Percentiles rank a stretch among this genome's conserved stretches.
phyloP scores from a whole-genome alignment of 2,329 filamentous ascomycete genomes.

The Ophiostoma angusticollis region DNA sequence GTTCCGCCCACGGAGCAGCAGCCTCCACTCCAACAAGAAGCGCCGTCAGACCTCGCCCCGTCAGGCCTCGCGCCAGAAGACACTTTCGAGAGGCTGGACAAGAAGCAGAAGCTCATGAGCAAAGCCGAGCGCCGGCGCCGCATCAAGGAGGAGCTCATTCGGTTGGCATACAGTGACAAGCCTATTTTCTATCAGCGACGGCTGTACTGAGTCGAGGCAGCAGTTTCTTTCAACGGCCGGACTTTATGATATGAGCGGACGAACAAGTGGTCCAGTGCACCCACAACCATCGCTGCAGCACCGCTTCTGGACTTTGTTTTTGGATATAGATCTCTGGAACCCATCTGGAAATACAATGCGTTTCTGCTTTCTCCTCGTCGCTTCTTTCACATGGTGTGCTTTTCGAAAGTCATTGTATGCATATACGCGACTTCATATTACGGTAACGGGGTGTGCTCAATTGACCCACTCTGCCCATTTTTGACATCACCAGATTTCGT shows the following conservation, averaged over 20 bases:
- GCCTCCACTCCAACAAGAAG: no score
- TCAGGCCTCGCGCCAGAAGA: background rate
- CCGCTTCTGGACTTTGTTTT: background rate
- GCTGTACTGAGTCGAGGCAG: slow-evolving; percentile 28
- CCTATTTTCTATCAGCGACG: slow-evolving; percentile 42
- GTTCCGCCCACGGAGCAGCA: no score
- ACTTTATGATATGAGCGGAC: no score
- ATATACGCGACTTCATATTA: background rate
- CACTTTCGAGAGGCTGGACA: slow-evolving; percentile 1
- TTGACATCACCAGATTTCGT: slow-evolving; percentile 5
- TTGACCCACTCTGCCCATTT: slow-evolving; percentile 5
- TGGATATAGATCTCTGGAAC: background rate
- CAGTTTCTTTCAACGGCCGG: background rate
- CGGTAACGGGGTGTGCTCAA: background rate
- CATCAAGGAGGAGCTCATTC: slow-evolving; percentile 22
- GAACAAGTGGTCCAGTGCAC: no score
- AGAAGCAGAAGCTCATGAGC: slow-evolving; percentile 31
- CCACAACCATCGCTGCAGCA: no score
- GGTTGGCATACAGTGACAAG: slow-evolving; percentile 12
- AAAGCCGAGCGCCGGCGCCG: slow-evolving; percentile 40
- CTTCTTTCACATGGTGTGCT: background rate
- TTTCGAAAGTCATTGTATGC: background rate
- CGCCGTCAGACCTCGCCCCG: no score
- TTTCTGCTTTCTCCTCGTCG: background rate
- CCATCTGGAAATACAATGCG: no score